Base-by-base conservation (phyloP, 495 filamentous ascomycete species). In the Neurospora terricola region DNA sequence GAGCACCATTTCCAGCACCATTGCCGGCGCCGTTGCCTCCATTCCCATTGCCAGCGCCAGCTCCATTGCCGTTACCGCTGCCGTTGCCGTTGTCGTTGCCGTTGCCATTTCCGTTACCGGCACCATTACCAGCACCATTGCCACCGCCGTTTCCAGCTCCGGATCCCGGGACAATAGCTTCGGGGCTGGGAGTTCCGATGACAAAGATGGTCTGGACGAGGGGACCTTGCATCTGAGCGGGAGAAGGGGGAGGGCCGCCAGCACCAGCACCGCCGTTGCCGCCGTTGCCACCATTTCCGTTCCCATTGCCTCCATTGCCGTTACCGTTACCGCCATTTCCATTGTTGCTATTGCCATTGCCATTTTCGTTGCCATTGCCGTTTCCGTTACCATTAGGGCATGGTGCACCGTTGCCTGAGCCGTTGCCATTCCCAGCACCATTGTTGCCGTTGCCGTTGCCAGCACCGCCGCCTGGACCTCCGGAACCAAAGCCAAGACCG, bases 291-390 rank as follows among this genome's bases (percentile, higher is more conserved):
- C 30, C 36, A 27, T 37, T 73, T n/a, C 38, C 38, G 45, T 71
- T 71, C 2, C 71, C 73, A 34, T 72, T 75, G n/a, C 74, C 39
- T n/a, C 73, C 73, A 5, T 42, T 23, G 11, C 70, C 70, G 10
- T 62, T 72, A 27, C 73, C 73, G 69, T 68, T 38, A 30, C 27
- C 27, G 38, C 38, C 11, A 38, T 10, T 10, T 42, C 16, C 40
- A 7, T 42, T 38, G 38, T 42, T 69, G 27, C 38, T 34, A 23
- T 18, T 40, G 4, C 27, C 42, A 4, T 68, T 38, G 10, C 38
- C 36, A n/a, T 71, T 74, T 48, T 3, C 21, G 3, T 16, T 39
- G n/a, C 71, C 40, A 16, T 37, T 38, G 72, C 38, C 38, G 40
- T 34, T 70, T 14, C 69, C 72, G 30, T 38, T 62, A 59, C 27